Base-by-base conservation (phyloP, 306 rosid species). In the Prunus mongolica region DNA sequence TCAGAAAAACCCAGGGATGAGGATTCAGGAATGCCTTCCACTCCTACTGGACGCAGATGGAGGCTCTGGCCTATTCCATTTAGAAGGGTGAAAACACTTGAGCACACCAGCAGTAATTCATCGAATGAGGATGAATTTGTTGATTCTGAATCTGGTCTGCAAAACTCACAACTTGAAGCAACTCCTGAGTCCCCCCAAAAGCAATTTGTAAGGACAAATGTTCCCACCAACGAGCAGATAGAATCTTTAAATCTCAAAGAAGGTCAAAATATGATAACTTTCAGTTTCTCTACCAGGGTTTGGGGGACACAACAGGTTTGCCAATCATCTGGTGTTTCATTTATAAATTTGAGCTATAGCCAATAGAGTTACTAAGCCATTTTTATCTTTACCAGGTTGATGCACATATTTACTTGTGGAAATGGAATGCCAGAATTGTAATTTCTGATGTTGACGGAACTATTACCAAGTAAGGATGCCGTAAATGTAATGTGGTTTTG, bases 381-480 rank as follows among this genome's bases (percentile, higher is more conserved):
- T 71, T 30, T 76, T 71, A 28, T 70, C 1, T 72, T 68, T 71
- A 66, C 82, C 89, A 96, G 99, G 99, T 96, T 58, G 99, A 96
- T 84, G 98, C 98, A 67, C 99, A 91, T 83, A 92, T 96, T 82
- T 96, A 92, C 85, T 84, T 96, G 79, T 96, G 99, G 99, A 93
- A 89, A 72, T 96, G 98, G 98, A 92, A 96, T 82, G 93, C 97
- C 30, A 83, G 89, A 74, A 96, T 96, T 67, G 99, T 96, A 78
- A 92, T 96, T 80, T 96, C 99, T 9, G 99, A 96, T 25, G 99
- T 96, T 66, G 99, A 96, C 80, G 99, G 99, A 71, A 96, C 99
- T 58, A 96, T 96, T 83, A 96, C 99, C 80, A 96, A 89, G 99
- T 96, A 86, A 87, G 99, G 80, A 71, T 75, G n/a, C 55, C 57